Evolutionary conservation across 2,329 filamentous ascomycete genomes (phyloP).

Genomic region (Penicillium sp.): DNA sequence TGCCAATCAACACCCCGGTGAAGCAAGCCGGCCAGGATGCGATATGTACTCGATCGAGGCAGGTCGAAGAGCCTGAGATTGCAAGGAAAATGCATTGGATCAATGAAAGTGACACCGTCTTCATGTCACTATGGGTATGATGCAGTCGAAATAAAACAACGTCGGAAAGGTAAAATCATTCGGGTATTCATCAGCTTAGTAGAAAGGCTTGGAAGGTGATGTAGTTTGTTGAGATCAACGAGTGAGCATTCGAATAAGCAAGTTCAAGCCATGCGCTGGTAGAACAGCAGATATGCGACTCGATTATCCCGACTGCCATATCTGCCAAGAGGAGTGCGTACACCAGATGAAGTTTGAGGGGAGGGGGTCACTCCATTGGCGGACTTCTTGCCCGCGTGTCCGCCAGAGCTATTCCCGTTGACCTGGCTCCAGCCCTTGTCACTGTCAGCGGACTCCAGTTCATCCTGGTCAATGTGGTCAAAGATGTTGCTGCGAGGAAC

Average conservation of each 20-base stretch:
- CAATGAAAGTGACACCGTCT: conserved; percentile 3
- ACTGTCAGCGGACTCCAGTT: conserved; percentile 59
- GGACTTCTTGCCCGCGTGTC: conserved; percentile 63
- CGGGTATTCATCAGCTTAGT: not conserved
- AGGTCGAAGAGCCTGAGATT: conserved; percentile 5
- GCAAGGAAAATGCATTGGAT: conserved; percentile 5
- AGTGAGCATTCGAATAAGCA: not conserved
- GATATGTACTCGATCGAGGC: conserved; percentile 14
- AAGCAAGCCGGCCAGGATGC: not conserved
- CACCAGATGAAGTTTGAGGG: conserved; percentile 51
- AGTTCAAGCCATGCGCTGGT: conserved; percentile 62
- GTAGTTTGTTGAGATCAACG: not conserved
- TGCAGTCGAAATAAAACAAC: conserved; percentile 9
- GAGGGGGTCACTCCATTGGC: conserved; percentile 60
- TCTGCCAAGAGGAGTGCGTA: conserved; percentile 51
- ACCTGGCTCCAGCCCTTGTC: conserved; percentile 77
- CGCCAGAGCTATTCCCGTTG: conserved; percentile 51
- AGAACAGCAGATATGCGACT: conserved; percentile 94
- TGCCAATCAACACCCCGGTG: not conserved
- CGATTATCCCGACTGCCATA: conserved; percentile 81
- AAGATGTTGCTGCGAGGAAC: conserved; percentile 64
- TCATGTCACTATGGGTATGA: conserved; percentile 9
- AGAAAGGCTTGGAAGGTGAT: not conserved
- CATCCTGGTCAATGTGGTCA: conserved; percentile 60
- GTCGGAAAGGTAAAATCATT: conserved; percentile 1